phyloP scores from a whole-genome alignment of 257 asterid genomes.

The Nicotiana paniculata region DNA sequence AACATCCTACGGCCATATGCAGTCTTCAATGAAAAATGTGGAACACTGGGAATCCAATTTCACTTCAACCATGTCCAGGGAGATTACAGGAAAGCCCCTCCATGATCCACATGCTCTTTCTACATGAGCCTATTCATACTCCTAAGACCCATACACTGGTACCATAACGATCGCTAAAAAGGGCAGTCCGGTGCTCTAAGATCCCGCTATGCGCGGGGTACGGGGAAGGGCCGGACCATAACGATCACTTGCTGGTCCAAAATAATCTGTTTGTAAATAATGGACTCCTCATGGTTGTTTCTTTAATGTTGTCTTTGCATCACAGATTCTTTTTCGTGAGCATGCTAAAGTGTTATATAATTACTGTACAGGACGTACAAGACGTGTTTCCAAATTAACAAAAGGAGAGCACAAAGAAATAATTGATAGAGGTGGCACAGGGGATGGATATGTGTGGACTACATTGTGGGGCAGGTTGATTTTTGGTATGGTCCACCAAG shows the following conservation, averaged over 20 bases:
- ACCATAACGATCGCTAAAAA: neutral
- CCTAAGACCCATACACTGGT: neutral
- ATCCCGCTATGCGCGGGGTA: too few relatives aligned
- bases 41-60: neutral
- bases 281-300: neutral
- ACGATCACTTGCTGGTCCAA: neutral
- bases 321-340: neutral
- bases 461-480: neutral
- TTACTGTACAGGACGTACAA: neutral
- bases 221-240: neutral
- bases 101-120: neutral
- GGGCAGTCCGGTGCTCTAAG: too few relatives aligned
- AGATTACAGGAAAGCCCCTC: neutral
- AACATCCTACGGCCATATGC: neutral
- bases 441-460: neutral
- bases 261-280: neutral
- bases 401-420: neutral
- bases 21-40: neutral
- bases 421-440: neutral
- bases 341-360: neutral
- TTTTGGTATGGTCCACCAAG: neutral
- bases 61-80: neutral
- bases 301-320: neutral
- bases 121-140: neutral
- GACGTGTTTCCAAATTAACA: neutral